Evolutionary conservation across 2,329 filamentous ascomycete genomes (phyloP).

Genomic region (Aphanoascus verrucosus): DNA sequence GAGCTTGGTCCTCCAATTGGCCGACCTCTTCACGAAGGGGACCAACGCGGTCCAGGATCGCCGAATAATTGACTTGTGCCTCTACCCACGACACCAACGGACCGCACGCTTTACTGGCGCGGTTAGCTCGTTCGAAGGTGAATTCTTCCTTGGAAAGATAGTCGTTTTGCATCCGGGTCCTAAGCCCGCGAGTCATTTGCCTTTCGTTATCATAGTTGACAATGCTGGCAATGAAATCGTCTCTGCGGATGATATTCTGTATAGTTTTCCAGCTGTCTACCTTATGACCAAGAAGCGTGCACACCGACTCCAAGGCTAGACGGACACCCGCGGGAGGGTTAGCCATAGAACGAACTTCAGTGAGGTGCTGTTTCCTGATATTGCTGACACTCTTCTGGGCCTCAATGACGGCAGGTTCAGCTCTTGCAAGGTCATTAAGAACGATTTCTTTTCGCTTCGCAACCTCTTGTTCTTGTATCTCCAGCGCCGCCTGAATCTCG

Average conservation of each 20-base stretch:
- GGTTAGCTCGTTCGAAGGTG: slow-evolving; percentile 90
- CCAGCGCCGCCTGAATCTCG: slow-evolving; percentile 76
- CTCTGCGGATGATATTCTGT: slow-evolving; percentile 73
- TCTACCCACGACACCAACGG: slow-evolving; percentile 94
- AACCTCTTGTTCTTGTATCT: slow-evolving; percentile 82
- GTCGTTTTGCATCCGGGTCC: slow-evolving; percentile 83
- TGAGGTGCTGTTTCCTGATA: slow-evolving; percentile 94
- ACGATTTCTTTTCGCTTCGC: slow-evolving; percentile 74
- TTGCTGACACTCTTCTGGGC: slow-evolving; percentile 95
- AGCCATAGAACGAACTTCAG: slow-evolving; percentile 93
- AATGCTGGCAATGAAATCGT: slow-evolving; percentile 97
- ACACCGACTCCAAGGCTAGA: slow-evolving; percentile 90
- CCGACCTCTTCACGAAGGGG: slow-evolving; percentile 83
- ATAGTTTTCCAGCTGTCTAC: slow-evolving; percentile 86
- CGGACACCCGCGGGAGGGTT: slow-evolving; percentile 85
- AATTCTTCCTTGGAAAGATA: slow-evolving; percentile 91
- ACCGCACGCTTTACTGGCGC: slow-evolving; percentile 91
- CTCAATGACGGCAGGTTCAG: slow-evolving; percentile 85
- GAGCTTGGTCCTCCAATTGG: slow-evolving; percentile 73
- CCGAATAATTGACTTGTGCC: slow-evolving; percentile 95
- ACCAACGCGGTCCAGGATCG: slow-evolving; percentile 87
- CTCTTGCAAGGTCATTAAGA: slow-evolving; percentile 72
- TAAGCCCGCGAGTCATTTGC: slow-evolving; percentile 76
- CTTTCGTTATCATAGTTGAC: slow-evolving; percentile 93
- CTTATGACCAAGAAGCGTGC: slow-evolving; percentile 83